phyloP scores from a whole-genome alignment of 2,329 filamentous ascomycete species.

The Colletotrichum euphorbiae region DNA sequence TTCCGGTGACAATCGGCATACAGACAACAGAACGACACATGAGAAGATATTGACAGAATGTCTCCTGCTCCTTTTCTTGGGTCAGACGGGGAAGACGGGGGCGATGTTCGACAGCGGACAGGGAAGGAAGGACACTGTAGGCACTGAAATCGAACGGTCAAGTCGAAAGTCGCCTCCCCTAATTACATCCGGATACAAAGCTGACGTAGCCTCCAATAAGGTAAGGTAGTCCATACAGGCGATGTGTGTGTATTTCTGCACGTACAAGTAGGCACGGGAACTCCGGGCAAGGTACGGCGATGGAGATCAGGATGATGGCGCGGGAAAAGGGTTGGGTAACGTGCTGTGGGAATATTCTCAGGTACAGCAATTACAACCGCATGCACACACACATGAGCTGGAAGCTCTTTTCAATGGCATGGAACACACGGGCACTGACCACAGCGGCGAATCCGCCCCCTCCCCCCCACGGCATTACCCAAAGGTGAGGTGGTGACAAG shows the following conservation, averaged over 20 bases:
- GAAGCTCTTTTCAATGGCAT: slow-evolving; percentile 9
- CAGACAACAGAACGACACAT: slow-evolving; percentile 11
- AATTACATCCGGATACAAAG: not conserved
- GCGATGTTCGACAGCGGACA: slow-evolving; percentile 11
- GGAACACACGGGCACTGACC: slow-evolving; percentile 23
- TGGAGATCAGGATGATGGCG: slow-evolving; percentile 7
- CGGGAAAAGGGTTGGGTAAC: slow-evolving; percentile 6
- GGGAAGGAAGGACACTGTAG: slow-evolving; percentile 3
- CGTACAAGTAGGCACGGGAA: not conserved
- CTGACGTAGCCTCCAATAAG: not conserved
- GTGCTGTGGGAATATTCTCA: not conserved
- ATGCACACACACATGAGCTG: not conserved
- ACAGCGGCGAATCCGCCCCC: slow-evolving; percentile 16
- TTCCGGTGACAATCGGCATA: slow-evolving; percentile 16
- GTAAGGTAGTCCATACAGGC: not conserved
- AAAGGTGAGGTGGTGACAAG: not conserved
- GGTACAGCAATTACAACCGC: not conserved
- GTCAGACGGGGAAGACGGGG: slow-evolving; percentile 3
- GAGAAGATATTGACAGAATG: slow-evolving; percentile 20
- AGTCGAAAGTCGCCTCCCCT: slow-evolving; percentile 1
- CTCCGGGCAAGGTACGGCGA: slow-evolving; percentile 5
- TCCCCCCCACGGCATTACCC: slow-evolving; percentile 2
- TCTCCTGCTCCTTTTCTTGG: slow-evolving; percentile 34
- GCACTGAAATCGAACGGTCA: not conserved
- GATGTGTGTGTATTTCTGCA: not conserved